Evolutionary conservation across 1,139 yeast species (phyloP), one percentile per base, ranked within the genome.

Genomic region (Zygoascus meyerae): DNA sequence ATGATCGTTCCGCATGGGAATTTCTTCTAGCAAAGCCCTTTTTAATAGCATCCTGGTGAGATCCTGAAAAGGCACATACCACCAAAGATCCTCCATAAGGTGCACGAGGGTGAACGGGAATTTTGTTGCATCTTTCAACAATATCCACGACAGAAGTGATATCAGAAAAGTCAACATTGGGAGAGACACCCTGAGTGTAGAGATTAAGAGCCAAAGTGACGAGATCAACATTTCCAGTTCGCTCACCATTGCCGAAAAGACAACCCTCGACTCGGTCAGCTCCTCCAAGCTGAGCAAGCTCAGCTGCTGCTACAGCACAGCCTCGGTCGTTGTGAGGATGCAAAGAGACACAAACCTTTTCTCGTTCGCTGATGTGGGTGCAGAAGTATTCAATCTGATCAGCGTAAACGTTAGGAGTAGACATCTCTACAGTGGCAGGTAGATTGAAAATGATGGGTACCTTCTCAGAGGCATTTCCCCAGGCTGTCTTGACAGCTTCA

Each of bases 191-290:
- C 69, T 92, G 96, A 34, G 97, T 92, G 72, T 89, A 90, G 73
- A 92, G 72, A 69, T 92, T 92, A 57, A 92, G 74, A 2, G 95
- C 97, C 52, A 92, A 77, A 11, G 97, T 90, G 46, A 90, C 95
- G 50, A 92, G 73, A 67, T 92, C 98, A 54, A 92, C 97, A 66
- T 92, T 92, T 65, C 98, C 97, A 28, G 98, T 92, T 70, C 97
- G 82, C 75, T 92, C 98, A 65, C 98, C 97, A 66, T 90, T 92
- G 57, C 97, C 97, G 61, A 92, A 92, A 51, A 92, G 73, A 73
- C 97, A 92, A 45, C 98, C 97, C 70, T 92, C 98, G 35, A 92
- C 94, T 70, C 98, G 81, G 68, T 92, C 96, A 40, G 96, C 97
- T 56, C 98, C 97, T 3, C 96, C 98, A 68, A 92, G 67, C 53